phyloP scores from a whole-genome alignment of 2,329 filamentous ascomycete genomes.

The Ascochyta viciae-villosae region DNA sequence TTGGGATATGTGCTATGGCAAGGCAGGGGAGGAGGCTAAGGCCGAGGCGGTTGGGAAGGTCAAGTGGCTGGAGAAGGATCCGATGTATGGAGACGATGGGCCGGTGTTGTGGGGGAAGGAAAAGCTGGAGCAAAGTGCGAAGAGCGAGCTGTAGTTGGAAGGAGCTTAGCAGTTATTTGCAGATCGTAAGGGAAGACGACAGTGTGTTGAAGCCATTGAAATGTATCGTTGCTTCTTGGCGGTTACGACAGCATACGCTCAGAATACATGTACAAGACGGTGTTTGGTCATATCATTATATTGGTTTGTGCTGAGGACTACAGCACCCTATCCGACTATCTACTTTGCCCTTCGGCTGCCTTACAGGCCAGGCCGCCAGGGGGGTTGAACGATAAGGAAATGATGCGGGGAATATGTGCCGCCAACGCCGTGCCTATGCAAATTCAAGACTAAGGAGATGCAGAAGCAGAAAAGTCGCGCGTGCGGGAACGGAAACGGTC shows the following conservation, averaged over 20 bases:
- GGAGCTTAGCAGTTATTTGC: too few species aligned
- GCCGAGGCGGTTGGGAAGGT: constrained; percentile 57
- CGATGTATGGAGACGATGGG: constrained; percentile 51
- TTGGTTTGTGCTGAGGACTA: neutral
- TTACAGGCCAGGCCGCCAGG: neutral
- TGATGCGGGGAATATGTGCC: neutral
- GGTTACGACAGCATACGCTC: neutral
- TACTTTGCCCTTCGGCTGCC: neutral
- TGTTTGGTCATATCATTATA: constrained; percentile 1
- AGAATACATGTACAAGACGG: neutral
- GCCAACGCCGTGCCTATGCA: constrained; percentile 11
- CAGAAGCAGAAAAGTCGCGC: constrained; percentile 13
- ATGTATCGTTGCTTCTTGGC: too few species aligned
- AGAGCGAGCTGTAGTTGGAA: neutral
- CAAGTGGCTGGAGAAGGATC: constrained; percentile 66
- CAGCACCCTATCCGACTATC: constrained; percentile 1
- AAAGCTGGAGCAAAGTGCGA: constrained; percentile 19
- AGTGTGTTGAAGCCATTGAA: too few species aligned
- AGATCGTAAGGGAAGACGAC: too few species aligned
- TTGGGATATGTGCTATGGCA: constrained; percentile 77
- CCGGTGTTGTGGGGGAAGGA: constrained; percentile 33
- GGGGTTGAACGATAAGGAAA: neutral
- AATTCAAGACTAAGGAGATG: constrained; percentile 19
- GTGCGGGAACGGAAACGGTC: constrained; percentile 17
- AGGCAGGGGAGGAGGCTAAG: constrained; percentile 62